Evolutionary conservation across 768 basidiomycete genomes (phyloP), one percentile per base, ranked within the genome.

Genomic region (Dacryopinax spathularia): DNA sequence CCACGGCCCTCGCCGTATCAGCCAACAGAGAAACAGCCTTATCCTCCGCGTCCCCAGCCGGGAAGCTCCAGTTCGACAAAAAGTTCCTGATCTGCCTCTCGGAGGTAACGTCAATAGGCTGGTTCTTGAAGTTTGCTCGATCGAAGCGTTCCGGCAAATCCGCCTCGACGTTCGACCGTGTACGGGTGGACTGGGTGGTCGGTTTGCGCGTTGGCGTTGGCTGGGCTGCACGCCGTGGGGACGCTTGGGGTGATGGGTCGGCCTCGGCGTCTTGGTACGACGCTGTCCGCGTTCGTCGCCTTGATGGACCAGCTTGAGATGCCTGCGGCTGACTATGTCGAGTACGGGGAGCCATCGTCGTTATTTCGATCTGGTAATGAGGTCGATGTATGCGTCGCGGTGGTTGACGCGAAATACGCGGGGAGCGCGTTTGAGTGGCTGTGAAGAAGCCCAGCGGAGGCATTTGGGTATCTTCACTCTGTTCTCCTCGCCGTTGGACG

Each of bases 41-140:
- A 1, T 75, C 77, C 36, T 82, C 77, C 20, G 79, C 80, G 1
- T 75, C 79, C 37, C 85, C 84, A 44, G 78, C 39, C 33, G 31
- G 61, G 27, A 34, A 25, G n/a, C 22, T 34, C 88, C 88, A 89
- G 72, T 89, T 87, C 1, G 76, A 71, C 0, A 82, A 73, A 43
- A 88, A 75, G 13, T 85, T 84, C 9, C 77, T 74, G 33, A 89
- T 71, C 69, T 80, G 85, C 33, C 70, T 65, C 33, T 77, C 74
- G 48, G 87, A 82, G 10, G 75, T 74, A 68, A 73, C 80, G 62
- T 78, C 76, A 60, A 91, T 73, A 18, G 89, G 87, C 65, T 88
- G 86, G 72, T 89, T 81, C 5, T 69, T 74, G 66, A 90, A 84
- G 69, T 81, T 79, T 34, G 78, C 74, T 29, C 84, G 79, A 65